A percentile compares a stretch with the other conserved stretches of the same genome.
phyloP scores from a whole-genome alignment of 169 alveolate genomes.

The Plasmodium coatneyi region DNA sequence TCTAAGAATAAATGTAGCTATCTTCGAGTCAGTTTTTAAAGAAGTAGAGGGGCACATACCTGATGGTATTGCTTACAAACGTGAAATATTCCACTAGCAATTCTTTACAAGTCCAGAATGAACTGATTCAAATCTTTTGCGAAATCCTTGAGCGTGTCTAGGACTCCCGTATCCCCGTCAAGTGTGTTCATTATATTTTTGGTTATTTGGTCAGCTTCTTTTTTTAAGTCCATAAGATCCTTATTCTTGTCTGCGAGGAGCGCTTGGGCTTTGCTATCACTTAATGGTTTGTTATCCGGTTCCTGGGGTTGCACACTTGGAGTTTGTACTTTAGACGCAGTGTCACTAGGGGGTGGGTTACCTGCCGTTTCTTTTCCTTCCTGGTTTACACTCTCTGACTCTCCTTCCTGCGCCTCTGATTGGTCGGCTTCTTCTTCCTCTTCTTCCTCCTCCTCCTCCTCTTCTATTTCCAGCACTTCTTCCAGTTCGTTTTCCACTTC shows the following conservation, averaged over 20 bases:
- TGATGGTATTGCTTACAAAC: background rate
- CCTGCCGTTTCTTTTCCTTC: background rate
- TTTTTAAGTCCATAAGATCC: background rate
- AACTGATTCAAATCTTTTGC: background rate
- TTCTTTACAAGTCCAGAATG: background rate
- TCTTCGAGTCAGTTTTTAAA: background rate
- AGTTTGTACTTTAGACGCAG: background rate
- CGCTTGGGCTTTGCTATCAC: background rate
- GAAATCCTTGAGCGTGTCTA: background rate
- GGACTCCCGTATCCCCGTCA: background rate
- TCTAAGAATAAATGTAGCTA: background rate
- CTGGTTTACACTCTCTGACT: background rate
- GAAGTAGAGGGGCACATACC: background rate
- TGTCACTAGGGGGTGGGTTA: background rate
- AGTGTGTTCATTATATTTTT: background rate
- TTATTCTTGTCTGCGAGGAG: background rate
- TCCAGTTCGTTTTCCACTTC: too few species aligned
- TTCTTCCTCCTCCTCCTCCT: background rate
- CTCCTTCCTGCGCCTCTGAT: background rate
- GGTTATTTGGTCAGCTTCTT: background rate
- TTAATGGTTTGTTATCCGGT: background rate
- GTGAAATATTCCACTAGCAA: background rate
- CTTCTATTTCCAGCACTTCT: too few species aligned
- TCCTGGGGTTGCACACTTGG: background rate
- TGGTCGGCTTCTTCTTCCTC: background rate